These are phyloP conservation scores for Populus tomentosa DNA, from an alignment of 441 rosid genomes.

Conservation along the genomic window DNA sequence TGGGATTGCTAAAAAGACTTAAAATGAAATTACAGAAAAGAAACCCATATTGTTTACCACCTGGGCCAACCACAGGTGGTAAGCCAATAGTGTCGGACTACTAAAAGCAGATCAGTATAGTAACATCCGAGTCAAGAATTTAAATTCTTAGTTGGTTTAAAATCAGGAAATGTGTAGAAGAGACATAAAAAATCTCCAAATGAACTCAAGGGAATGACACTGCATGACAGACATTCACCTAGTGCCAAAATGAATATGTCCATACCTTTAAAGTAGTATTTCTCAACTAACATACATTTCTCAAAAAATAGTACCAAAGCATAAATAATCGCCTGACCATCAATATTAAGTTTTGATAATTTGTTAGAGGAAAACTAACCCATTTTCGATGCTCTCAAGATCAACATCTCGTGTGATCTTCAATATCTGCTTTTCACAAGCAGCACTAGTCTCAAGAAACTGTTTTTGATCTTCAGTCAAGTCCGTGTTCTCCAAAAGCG, in stretches of 20 bases:
- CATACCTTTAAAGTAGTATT: neutral
- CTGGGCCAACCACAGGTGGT: neutral
- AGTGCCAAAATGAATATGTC: conserved; percentile 2
- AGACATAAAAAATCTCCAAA: too few species aligned
- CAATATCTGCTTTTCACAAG: conserved; percentile 86
- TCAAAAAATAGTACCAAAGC: neutral
- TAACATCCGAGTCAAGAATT: too few species aligned
- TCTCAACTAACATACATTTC: too few species aligned
- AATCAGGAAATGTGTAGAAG: too few species aligned
- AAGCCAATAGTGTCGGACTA: neutral
- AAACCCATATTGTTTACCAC: neutral
- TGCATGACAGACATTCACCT: neutral
- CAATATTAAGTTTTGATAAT: neutral
- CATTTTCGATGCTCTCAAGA: conserved; percentile 68
- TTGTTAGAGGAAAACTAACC: conserved; percentile 41
- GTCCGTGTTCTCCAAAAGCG: conserved; percentile 68
- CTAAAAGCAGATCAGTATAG: neutral
- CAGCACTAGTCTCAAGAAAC: conserved; percentile 77
- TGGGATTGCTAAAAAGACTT: neutral
- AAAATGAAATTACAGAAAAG: neutral
- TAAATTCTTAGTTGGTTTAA: too few species aligned
- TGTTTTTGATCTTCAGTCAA: conserved; percentile 87
- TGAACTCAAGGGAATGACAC: neutral
- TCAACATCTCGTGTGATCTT: conserved; percentile 61
- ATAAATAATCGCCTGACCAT: neutral